Percentiles rank a stretch among this genome's conserved stretches.
These are phyloP conservation scores for Chrysanthemum lavandulifolium DNA, from an alignment of 129 eudicot genomes.

Conservation along the genomic window DNA sequence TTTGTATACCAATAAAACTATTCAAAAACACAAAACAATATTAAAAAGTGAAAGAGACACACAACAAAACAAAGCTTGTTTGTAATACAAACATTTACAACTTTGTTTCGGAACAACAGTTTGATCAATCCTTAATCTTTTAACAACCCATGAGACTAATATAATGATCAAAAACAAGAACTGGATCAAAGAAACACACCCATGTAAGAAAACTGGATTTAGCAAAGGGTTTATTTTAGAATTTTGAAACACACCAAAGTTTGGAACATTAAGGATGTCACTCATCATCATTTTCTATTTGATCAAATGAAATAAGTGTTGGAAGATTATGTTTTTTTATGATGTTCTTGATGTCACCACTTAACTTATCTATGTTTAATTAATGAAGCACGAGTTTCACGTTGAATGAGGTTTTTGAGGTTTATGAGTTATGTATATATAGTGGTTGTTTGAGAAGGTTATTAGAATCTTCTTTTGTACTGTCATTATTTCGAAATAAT, in stretches of 20 bases:
- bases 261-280: neutral
- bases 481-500: too few relatives aligned
- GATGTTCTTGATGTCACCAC: conserved; percentile 20
- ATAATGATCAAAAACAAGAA: conserved; percentile 39
- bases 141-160: conserved; percentile 26
- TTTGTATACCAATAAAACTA: conserved; percentile 66
- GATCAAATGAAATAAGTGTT: neutral
- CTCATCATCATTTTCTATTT: neutral
- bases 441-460: too few relatives aligned
- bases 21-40: conserved; percentile 48
- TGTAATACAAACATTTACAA: conserved; percentile 37
- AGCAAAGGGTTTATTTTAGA: conserved; percentile 18
- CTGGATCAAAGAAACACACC: conserved; percentile 36
- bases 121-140: conserved; percentile 27
- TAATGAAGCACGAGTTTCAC: too few relatives aligned
- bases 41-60: conserved; percentile 45
- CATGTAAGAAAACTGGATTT: conserved; percentile 43
- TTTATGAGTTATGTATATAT: too few relatives aligned
- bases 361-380: neutral
- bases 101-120: conserved; percentile 30
- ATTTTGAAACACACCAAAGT: conserved; percentile 10
- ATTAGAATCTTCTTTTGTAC: too few relatives aligned
- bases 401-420: too few relatives aligned
- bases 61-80: conserved; percentile 41
- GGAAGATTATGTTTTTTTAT: conserved; percentile 8